These are phyloP conservation scores for sweet orange (Citrus sinensis) DNA, from an alignment of 345 rosid species.

Conservation along the genomic window DNA sequence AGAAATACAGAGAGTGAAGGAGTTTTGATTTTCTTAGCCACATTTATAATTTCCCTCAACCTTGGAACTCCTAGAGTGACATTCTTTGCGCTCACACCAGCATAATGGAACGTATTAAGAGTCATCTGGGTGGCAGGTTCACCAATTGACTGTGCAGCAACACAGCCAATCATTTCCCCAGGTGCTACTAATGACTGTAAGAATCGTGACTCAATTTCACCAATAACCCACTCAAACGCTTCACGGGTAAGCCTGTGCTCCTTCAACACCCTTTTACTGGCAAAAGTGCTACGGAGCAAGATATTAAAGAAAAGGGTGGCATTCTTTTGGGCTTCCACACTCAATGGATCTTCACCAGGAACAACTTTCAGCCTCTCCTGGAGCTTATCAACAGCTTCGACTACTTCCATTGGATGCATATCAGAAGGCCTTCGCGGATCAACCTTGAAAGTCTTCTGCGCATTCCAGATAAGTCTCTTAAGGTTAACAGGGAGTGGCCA, in stretches of 20 bases:
- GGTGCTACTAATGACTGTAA: constrained; percentile 91
- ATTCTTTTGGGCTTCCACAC: constrained; percentile 98
- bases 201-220: constrained; percentile 94
- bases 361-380: constrained; percentile 96
- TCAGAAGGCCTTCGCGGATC: constrained; percentile 73
- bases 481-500: constrained; percentile 98
- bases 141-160: constrained; percentile 98
- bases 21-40: constrained; percentile 91
- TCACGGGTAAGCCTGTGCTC: constrained; percentile 94
- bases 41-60: constrained; percentile 92
- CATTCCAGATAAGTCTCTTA: constrained; percentile 93
- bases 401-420: constrained; percentile 96
- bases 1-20: constrained; percentile 89
- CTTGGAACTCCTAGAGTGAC: constrained; percentile 98
- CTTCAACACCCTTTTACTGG: constrained; percentile 94
- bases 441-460: constrained; percentile 93
- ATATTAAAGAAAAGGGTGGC: constrained; percentile 95
- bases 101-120: constrained; percentile 93
- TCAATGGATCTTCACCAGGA: constrained; percentile 84
- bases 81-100: constrained; percentile 99
- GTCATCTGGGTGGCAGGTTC: constrained; percentile 99
- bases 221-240: constrained; percentile 97
- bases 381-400: constrained; percentile 91
- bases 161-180: constrained; percentile 99
- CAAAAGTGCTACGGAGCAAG: constrained; percentile 93